Base-by-base conservation (phyloP, 768 basidiomycete genomes). In the Termitomyces sp. region DNA sequence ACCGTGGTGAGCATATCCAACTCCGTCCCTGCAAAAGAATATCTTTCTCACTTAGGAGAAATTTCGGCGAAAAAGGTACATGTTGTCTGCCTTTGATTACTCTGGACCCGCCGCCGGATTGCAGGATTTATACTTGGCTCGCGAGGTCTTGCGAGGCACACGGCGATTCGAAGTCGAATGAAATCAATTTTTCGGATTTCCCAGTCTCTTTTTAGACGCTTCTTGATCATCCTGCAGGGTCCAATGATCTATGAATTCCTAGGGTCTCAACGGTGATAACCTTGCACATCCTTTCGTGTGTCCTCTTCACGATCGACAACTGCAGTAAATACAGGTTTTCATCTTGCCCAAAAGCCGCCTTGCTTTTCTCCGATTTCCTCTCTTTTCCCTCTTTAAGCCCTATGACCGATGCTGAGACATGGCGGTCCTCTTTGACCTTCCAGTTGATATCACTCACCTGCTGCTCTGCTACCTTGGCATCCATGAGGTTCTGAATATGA, bases 391-490 rank as follows among this genome's bases (percentile, higher is more conserved):
- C 28, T 23, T 35, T 36, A 14, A 28, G 41, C 38, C 20, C 32
- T n/a, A 36, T 10, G 32, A 46, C 14, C 36, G 35, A 38, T 12
- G 20, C 55, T 32, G 16, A 41, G 41, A 32, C 23, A 63, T 63
- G 61, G 20, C 57, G 13, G 50, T 52, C 28, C 57, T 67, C 26
- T 49, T 64, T 50, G 56, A 66, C 28, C 73, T 86, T 2, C 83
- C 85, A 3, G 68, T 74, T 40, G 84, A 87, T 60, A 62, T 87
- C 55, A 68, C 79, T 60, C 70, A 82, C 28, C 57, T 73, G 12
- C 69, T 86, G 50, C 68, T 84, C 59, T 59, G 64, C 7, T 66
- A 78, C 61, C 71, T 85, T 16, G 68, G 75, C 18, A 66, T 80
- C 8, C 32, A 60, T 3, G 78, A 79, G 58, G 69, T 87, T 6